Percentiles rank a stretch among this genome's conserved stretches.
Conservation (phyloP, 75 land plant species). For the Chamaecyparis obtusa region DNA sequence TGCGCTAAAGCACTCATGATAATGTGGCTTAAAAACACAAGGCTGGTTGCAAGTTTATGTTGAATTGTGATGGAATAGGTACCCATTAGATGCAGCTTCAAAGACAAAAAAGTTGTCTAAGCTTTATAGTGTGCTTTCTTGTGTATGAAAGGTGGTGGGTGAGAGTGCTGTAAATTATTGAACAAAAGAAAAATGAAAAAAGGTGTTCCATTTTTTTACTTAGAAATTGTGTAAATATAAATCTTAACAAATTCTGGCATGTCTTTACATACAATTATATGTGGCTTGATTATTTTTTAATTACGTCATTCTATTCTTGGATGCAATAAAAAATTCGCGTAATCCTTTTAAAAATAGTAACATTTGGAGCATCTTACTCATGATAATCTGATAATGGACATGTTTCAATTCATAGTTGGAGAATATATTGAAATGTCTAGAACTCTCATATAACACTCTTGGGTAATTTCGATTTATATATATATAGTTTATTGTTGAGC, state of each 20-base stretch:
- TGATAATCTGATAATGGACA: not conserved
- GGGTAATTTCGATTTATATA: not conserved
- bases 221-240: too few relatives aligned
- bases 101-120: not conserved
- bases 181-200: not conserved
- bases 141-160: not conserved
- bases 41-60: not conserved
- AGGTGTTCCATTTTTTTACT: not conserved
- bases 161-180: not conserved
- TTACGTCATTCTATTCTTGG: not conserved
- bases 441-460: not conserved
- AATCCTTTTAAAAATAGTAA: not conserved
- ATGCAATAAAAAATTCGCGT: not conserved
- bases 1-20: not conserved
- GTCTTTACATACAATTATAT: not conserved
- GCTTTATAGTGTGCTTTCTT: not conserved
- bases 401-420: not conserved
- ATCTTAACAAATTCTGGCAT: not conserved
- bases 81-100: not conserved
- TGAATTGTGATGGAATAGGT: not conserved
- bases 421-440: not conserved
- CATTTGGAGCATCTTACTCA: not conserved
- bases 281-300: not conserved
- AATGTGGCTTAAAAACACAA: not conserved
- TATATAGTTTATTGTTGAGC: not conserved